phyloP scores from a whole-genome alignment of 169 alveolate genomes.

The Plasmodium malariae region DNA sequence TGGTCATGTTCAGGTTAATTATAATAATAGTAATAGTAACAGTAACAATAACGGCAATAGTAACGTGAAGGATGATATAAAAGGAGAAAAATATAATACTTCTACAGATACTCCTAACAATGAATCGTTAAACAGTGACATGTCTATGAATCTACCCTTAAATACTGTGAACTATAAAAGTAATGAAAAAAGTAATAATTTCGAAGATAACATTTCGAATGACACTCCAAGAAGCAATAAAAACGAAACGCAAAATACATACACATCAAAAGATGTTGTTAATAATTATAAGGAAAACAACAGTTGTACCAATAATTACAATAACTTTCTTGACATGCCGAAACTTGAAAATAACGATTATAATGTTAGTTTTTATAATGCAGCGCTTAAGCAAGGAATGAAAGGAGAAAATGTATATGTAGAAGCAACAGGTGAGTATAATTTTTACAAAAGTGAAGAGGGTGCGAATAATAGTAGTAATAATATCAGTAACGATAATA shows the following conservation, averaged over 20 bases:
- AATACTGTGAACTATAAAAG: background rate
- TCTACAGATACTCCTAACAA: background rate
- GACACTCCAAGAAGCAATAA: too few species aligned
- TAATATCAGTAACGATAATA: background rate
- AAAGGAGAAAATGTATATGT: background rate
- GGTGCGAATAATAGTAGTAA: background rate
- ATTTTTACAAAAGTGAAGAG: background rate
- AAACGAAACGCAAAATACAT: too few species aligned
- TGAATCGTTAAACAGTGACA: conserved; percentile 19
- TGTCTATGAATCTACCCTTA: background rate
- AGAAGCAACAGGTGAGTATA: background rate
- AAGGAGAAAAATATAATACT: conserved; percentile 10
- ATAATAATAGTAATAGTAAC: too few species aligned
- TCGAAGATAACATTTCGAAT: background rate
- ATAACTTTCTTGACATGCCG: background rate
- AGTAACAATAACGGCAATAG: too few species aligned
- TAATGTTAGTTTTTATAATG: background rate
- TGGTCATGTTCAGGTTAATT: background rate
- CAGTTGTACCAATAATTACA: background rate
- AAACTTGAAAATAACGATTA: conserved; percentile 24
- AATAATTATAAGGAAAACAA: background rate
- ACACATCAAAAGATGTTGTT: background rate
- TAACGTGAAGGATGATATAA: background rate
- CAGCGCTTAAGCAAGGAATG: background rate
- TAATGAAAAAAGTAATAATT: background rate